phyloP scores from a whole-genome alignment of 202 grass and related monocot genomes.

The Dendrocalamus latiflorus region DNA sequence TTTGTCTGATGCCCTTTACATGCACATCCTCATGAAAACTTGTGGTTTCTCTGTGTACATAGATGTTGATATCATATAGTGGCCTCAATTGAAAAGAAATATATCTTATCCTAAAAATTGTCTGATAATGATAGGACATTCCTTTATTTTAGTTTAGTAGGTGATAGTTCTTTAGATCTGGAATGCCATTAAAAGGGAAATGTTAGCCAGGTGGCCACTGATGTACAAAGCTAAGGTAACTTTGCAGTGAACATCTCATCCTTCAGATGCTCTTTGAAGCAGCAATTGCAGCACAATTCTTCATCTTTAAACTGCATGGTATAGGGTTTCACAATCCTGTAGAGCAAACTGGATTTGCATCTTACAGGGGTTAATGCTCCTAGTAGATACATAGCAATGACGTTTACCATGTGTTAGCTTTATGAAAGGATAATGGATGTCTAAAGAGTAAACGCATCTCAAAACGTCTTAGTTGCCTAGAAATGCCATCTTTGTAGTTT shows the following conservation, averaged over 20 bases:
- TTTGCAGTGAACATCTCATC: background rate
- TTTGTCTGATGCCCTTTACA: no score
- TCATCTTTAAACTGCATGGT: background rate
- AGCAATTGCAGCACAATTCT: background rate
- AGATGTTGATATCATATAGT: no score
- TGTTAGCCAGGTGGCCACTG: background rate
- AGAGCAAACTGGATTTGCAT: background rate
- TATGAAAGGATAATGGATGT: background rate
- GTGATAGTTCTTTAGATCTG: background rate
- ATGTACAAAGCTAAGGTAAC: background rate
- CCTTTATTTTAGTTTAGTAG: background rate
- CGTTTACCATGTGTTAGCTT: background rate
- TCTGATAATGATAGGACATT: background rate
- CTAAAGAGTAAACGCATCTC: background rate
- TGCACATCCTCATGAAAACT: no score
- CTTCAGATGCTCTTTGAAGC: background rate
- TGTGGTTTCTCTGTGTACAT: no score
- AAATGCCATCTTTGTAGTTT: background rate
- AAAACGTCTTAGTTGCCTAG: background rate
- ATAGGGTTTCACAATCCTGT: background rate
- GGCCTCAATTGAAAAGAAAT: no score
- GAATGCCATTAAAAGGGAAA: background rate
- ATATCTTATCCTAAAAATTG: slow-evolving; percentile 5
- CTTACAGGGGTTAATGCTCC: background rate
- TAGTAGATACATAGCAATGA: background rate